Evolutionary conservation across 2,329 filamentous ascomycete genomes (phyloP), one percentile per base, ranked within the genome.

Genomic region (Nemania bipapillata): DNA sequence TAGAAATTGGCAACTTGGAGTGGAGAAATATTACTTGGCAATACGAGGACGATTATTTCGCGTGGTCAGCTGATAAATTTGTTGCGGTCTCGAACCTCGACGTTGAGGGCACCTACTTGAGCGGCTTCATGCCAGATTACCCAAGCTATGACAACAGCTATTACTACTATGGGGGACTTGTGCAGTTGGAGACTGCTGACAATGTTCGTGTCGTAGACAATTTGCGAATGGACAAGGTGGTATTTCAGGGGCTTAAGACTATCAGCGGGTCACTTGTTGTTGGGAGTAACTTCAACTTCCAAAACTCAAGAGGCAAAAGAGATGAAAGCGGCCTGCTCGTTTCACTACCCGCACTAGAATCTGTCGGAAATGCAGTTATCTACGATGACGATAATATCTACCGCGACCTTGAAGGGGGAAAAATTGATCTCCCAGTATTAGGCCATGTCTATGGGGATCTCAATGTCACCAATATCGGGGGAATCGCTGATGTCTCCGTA

Each of bases 61-160:
- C 53, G 11, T 66, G 56, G 56, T 3, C 15, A 22, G 63, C 63
- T 20, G 6, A 32, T 8, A 66, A 62, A 4, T 50, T 66, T 7
- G 26, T 50, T 22, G 15, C 49, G 24, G 32, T 66, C 8, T 60
- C 56, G 17, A 66, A 15, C 30, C 50, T 66, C 49, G 60, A 62
- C 28, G 52, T 66, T 17, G 56, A 66, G 12, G 35, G 7, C 1
- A 66, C 63, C 17, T 42, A 61, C 42, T 42, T 66, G 22, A 66
- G 63, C 52, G 63, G 63, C 50, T 66, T 66, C 63, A 22, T n/a
- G 1, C 56, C 47, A n/a, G 63, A 61, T 26, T 61, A 61, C 6
- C 20, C 26, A 12, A 61, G 17, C 24, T 66, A 40, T 32, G 63
- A 66, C 9, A 57, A 37, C n/a, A 37, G 37, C 32, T 26, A 22